A percentile compares a stretch with the other conserved stretches of the same genome.
Evolutionary conservation across 2,329 filamentous ascomycete species (phyloP).

Genomic region (Fusarium illudens): DNA sequence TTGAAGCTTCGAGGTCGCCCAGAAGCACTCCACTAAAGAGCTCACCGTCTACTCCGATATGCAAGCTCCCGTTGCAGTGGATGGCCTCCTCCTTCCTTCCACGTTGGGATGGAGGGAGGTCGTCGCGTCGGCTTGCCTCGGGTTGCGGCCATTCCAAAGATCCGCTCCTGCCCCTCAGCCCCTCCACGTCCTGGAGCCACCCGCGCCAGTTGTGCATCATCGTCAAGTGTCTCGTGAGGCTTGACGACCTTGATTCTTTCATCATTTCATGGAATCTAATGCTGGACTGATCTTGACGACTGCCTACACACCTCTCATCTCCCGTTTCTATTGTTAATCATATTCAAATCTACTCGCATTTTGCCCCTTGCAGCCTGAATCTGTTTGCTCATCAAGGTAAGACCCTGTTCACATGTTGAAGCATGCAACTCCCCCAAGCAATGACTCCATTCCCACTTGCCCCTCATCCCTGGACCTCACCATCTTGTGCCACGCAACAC

Average conservation of each 20-base stretch:
- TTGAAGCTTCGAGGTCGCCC: background rate
- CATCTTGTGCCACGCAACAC: background rate
- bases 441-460: constrained; percentile 27
- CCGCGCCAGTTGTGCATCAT: constrained; percentile 10
- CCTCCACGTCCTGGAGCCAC: constrained; percentile 1
- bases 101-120: background rate
- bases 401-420: constrained; percentile 1
- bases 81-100: background rate
- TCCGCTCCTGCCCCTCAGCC: constrained; percentile 31
- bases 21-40: background rate
- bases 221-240: constrained; percentile 25
- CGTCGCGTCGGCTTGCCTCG: constrained; percentile 25
- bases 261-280: background rate
- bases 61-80: background rate
- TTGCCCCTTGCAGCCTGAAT: background rate
- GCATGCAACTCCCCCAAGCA: constrained; percentile 19
- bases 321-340: background rate
- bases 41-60: background rate
- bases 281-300: background rate
- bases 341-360: background rate
- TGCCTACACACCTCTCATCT: background rate
- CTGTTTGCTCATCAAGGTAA: constrained; percentile 24
- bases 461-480: constrained; percentile 24
- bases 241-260: constrained; percentile 7
- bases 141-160: constrained; percentile 41